These are phyloP conservation scores for Xerocomus minutiporus DNA, from an alignment of 1,284 basidiomycete genomes.

Conservation along the genomic window DNA sequence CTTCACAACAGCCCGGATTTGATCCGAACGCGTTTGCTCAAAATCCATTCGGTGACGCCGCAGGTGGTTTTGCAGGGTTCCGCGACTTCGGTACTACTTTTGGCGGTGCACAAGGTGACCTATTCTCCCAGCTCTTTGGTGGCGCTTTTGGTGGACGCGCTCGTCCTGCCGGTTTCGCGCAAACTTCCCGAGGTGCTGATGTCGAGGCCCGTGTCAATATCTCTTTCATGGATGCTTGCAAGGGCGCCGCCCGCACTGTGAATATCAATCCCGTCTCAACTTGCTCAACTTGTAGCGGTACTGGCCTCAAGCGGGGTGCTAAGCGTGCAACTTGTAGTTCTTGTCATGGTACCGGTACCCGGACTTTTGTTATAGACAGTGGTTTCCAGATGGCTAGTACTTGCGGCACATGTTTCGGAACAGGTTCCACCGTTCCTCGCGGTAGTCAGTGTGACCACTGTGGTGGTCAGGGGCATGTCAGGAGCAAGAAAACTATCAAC, in stretches of 20 bases:
- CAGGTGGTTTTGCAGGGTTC: slow-evolving; percentile 64
- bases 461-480: slow-evolving; percentile 85
- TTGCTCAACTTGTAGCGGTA: slow-evolving; percentile 83
- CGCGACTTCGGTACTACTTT: slow-evolving; percentile 69
- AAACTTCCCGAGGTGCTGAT: slow-evolving; percentile 73
- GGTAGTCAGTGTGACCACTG: slow-evolving; percentile 80
- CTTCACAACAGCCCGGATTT: slow-evolving; percentile 91
- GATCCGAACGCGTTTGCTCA: slow-evolving; percentile 76
- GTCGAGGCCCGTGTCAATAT: slow-evolving; percentile 78
- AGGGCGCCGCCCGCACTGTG: slow-evolving; percentile 79
- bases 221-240: slow-evolving; percentile 90
- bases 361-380: slow-evolving; percentile 87
- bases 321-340: slow-evolving; percentile 77
- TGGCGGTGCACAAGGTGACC: slow-evolving; percentile 54
- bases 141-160: slow-evolving; percentile 54
- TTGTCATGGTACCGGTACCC: slow-evolving; percentile 85
- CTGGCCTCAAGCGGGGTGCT: slow-evolving; percentile 83
- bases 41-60: slow-evolving; percentile 43
- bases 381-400: slow-evolving; percentile 98
- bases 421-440: slow-evolving; percentile 76
- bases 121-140: slow-evolving; percentile 89
- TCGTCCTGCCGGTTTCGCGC: slow-evolving; percentile 44
- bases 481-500: slow-evolving; percentile 72
- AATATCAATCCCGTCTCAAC: slow-evolving; percentile 80
- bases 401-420: slow-evolving; percentile 82